Evolutionary conservation across 805 yeast species (phyloP), one percentile per base, ranked within the genome.

Genomic region (Saccharomycopsis malanga): DNA sequence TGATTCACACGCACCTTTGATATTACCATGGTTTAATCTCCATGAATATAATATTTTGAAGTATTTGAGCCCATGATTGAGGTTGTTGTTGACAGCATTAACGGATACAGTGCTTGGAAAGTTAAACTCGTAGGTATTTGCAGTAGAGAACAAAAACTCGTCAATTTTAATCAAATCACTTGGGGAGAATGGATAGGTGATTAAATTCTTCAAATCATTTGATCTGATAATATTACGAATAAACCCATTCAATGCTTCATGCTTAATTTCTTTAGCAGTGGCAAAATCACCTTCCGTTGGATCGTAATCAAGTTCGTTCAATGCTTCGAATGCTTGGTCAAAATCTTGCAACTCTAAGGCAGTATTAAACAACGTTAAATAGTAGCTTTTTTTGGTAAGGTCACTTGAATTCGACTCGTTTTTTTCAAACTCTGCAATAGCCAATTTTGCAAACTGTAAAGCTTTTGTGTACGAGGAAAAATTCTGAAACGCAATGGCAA

Each of bases 21-120:
- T 69, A 57, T 79, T 74, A 3, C 74, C 77, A 30, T 70, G 69
- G 42, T 66, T 67, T 32, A 72, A 57, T 49, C 80, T 65, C 68
- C 79, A 71, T 0, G 79, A 60, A 54, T 75, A 76, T 39, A 74
- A 62, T 15, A 77, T 66, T 52, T 76, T 68, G 62, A 71, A 76
- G 54, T 72, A 68, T 41, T 69, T 71, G 29, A 74, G 56, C 2
- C 68, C 57, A 40, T 58, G 57, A 34, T 50, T 53, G n/a, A 61
- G 39, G 39, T 63, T 68, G 5, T 58, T 57, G 17, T 35, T 46
- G 10, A 46, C 37, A 2, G 56, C 54, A 23, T 51, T 12, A 4
- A 44, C 44, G 2, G 63, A 56, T 18, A 46, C 57, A 15, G 46
- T 55, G 55, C 54, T 67, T 24, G 56, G 63, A 40, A 64, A 44